Evolutionary conservation across 257 asterid species (phyloP).

Genomic region (Craterostigma plantagineum): DNA sequence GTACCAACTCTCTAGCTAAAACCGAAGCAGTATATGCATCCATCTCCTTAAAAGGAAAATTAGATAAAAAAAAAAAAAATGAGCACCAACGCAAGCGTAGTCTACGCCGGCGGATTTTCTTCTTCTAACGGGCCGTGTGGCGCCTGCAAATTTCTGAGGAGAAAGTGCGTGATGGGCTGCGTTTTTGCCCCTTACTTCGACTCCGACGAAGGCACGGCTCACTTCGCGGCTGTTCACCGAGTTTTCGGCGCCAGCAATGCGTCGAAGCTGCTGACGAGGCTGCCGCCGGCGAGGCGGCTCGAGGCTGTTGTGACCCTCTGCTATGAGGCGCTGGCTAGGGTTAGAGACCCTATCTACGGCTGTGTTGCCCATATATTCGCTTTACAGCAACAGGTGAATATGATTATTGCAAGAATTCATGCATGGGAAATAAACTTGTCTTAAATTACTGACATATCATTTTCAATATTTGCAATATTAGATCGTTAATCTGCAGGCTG

Average conservation of each 20-base stretch:
- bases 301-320: slow-evolving; percentile 57
- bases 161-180: slow-evolving; percentile 47
- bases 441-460: neutral
- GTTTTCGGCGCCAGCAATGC: slow-evolving; percentile 70
- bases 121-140: slow-evolving; percentile 36
- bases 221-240: slow-evolving; percentile 55
- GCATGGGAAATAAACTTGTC: neutral
- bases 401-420: neutral
- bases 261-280: slow-evolving; percentile 32
- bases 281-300: slow-evolving; percentile 42
- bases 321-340: slow-evolving; percentile 55
- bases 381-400: slow-evolving; percentile 45
- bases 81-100: no score
- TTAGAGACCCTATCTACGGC: slow-evolving; percentile 52
- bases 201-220: slow-evolving; percentile 48
- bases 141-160: slow-evolving; percentile 50
- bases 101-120: slow-evolving; percentile 8
- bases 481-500: slow-evolving; percentile 80
- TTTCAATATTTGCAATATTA: slow-evolving; percentile 7
- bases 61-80: no score
- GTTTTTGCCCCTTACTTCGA: slow-evolving; percentile 50
- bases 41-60: no score
- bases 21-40: no score
- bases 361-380: slow-evolving; percentile 48
- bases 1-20: no score